Evolutionary conservation across 495 filamentous ascomycete genomes (phyloP), one percentile per base, ranked within the genome.

Genomic region (Peziza echinospora): DNA sequence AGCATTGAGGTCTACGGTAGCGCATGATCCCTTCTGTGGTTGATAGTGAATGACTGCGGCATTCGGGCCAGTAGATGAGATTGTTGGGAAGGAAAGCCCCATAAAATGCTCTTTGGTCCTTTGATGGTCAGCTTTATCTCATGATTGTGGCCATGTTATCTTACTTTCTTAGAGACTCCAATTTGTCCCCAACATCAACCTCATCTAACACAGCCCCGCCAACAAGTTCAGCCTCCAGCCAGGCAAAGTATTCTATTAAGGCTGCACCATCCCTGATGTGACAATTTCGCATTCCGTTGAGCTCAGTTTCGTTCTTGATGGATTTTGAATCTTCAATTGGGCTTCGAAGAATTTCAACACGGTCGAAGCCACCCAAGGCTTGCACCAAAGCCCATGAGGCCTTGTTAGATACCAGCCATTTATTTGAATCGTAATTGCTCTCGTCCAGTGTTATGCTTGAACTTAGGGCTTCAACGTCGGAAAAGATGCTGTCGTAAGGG

Each of bases 41-140:
- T 84, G 87, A 66, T 99, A 99, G 62, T 99, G 91, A 41, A 99
- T 96, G 16, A 99, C 75, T 2, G 91, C 91, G 26, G 86, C 89
- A 64, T 99, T 96, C 19, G 89, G 64, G 5, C 91, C 91, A 1
- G 84, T 93, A 0, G 86, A 91, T 9, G 89, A 96, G 51, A 99
- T 96, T 4, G 91, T 93, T 52, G 83, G 77, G 54, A 99, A 99
- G 3, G 86, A 93, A 7, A 96, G 70, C 21, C 91, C 91, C 43
- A 81, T 84, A 59, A 86, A 96, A 47, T 81, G 67, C 41, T 84
- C 71, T 22, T 87, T 74, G 13, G 30, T 37, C 19, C 30, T 37
- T 13, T 13, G 19, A 37, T 1, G 13, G 0, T 7, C 4, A 37
- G 19, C 19, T 3, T 37, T 6, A 37, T 11, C 30, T 37, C 30